Evolutionary conservation across 805 yeast species (phyloP).

Genomic region (Pichia membranifaciens): DNA sequence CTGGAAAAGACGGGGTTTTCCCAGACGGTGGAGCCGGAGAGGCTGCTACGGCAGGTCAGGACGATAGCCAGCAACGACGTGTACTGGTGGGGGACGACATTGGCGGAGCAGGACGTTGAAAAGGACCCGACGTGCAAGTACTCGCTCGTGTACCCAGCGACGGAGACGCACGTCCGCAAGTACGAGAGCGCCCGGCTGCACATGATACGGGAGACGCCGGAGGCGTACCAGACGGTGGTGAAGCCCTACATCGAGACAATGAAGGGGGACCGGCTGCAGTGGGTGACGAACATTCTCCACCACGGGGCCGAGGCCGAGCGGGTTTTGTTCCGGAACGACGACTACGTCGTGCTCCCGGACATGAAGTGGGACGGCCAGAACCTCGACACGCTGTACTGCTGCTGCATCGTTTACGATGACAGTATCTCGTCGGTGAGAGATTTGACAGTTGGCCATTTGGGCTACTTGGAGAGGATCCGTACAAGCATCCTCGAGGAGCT

Average conservation of each 20-base stretch:
- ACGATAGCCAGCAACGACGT: slow-evolving; percentile 69
- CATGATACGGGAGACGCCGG: slow-evolving; percentile 75
- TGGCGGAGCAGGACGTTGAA: slow-evolving; percentile 42
- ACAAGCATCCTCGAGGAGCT: slow-evolving; percentile 43
- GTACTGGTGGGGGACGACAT: slow-evolving; percentile 67
- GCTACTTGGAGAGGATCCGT: slow-evolving; percentile 47
- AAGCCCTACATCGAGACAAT: slow-evolving; percentile 71
- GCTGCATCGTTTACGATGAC: slow-evolving; percentile 63
- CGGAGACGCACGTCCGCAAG: slow-evolving; percentile 75
- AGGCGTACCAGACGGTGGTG: slow-evolving; percentile 54
- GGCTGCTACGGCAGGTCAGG: slow-evolving; percentile 21
- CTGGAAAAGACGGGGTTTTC: slow-evolving; percentile 68
- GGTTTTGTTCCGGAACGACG: slow-evolving; percentile 62
- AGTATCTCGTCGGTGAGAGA: slow-evolving; percentile 76
- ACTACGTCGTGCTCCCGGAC: slow-evolving; percentile 79
- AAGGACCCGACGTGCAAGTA: slow-evolving; percentile 58
- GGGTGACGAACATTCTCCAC: slow-evolving; percentile 83
- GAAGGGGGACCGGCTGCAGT: slow-evolving; percentile 72
- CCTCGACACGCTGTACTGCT: slow-evolving; percentile 65
- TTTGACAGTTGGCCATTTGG: slow-evolving; percentile 50
- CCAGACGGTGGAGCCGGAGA: not conserved
- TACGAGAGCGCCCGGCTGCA: slow-evolving; percentile 56
- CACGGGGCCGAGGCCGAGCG: slow-evolving; percentile 82
- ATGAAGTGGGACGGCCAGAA: slow-evolving; percentile 91
- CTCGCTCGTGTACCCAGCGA: slow-evolving; percentile 83